Evolutionary conservation across 176 grass and related monocot species (phyloP), one percentile per base, ranked within the genome.

Genomic region (Aegilops speltoides): DNA sequence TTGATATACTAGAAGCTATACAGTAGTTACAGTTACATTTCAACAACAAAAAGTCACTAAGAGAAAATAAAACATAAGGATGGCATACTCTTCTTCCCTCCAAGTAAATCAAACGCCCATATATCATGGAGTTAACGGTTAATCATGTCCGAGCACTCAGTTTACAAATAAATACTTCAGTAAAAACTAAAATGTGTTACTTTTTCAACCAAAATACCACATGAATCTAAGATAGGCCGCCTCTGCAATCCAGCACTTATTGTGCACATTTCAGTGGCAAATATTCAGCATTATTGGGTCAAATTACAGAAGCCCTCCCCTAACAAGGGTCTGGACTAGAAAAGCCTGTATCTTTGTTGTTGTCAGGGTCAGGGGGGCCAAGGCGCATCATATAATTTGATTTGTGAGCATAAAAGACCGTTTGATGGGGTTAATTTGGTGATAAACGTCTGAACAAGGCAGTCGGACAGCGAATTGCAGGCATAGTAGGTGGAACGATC

Each of bases 1-100:
- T 73, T 73, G 70, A 73, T 73, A 73, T 22, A 54, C 50, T 19
- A 70, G 37, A 71, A 46, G 70, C 12, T 73, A 48, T 48, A 74
- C 25, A 74, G 7, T 28, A 74, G 40, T 74, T 7, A 74, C 25
- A 74, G 23, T 48, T 48, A 74, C 40, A 74, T 74, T 28, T 74
- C 6, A 16, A 46, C 40, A n/a, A 45, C 40, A 46, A 26, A 69
- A 73, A 46, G 40, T 74, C 22, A 74, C 37, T 6, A 74, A 46
- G 7, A 1, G 23, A 28, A 28, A 64, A 64, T 62, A 62, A 62
- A 62, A 24, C 3, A 62, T 3, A 62, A 62, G 10, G 60, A 62
- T 62, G 24, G 10, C 1, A 11, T 52, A 52, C 15, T 52, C 48
- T 52, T 52, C 48, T 52, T 52, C 15, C 48, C 48, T 52, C 46